These are phyloP conservation scores for Puccinia horiana DNA, from an alignment of 1,284 basidiomycete genomes.

Conservation along the genomic window DNA sequence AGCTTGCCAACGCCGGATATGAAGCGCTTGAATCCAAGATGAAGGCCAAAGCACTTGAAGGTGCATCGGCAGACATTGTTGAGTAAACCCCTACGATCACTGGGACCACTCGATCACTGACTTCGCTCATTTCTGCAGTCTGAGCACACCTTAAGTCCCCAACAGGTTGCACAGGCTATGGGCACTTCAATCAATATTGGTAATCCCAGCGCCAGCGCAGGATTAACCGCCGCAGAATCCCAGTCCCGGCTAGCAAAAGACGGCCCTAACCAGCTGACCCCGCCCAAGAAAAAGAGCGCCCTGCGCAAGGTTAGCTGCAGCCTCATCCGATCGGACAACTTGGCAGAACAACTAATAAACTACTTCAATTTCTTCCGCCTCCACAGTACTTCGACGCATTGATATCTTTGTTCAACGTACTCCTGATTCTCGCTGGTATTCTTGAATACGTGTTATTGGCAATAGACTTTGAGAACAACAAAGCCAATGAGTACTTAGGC, in stretches of 20 bases:
- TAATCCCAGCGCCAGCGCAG: slow-evolving; percentile 64
- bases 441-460: slow-evolving; percentile 69
- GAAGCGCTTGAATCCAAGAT: slow-evolving; percentile 65
- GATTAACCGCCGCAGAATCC: slow-evolving; percentile 66
- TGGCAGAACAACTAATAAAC: background rate
- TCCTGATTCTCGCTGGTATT: slow-evolving; percentile 61
- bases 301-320: slow-evolving; percentile 66
- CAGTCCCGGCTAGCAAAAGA: slow-evolving; percentile 64
- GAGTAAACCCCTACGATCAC: background rate
- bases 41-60: slow-evolving; percentile 49
- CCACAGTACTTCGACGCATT: slow-evolving; percentile 66
- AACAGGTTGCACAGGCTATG: slow-evolving; percentile 61
- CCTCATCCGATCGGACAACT: slow-evolving; percentile 19
- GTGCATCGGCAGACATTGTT: slow-evolving; percentile 26
- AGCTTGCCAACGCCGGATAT: slow-evolving; percentile 70
- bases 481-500: slow-evolving; percentile 69
- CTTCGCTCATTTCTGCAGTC: slow-evolving; percentile 15
- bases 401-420: slow-evolving; percentile 69
- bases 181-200: slow-evolving; percentile 65
- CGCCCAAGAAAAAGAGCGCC: slow-evolving; percentile 70
- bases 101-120: background rate
- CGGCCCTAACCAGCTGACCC: slow-evolving; percentile 68
- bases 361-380: background rate
- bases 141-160: slow-evolving; percentile 65
- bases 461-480: slow-evolving; percentile 67